Evolutionary conservation across 495 filamentous ascomycete genomes (phyloP), one percentile per base, ranked within the genome.

Genomic region (Thozetella sp.): DNA sequence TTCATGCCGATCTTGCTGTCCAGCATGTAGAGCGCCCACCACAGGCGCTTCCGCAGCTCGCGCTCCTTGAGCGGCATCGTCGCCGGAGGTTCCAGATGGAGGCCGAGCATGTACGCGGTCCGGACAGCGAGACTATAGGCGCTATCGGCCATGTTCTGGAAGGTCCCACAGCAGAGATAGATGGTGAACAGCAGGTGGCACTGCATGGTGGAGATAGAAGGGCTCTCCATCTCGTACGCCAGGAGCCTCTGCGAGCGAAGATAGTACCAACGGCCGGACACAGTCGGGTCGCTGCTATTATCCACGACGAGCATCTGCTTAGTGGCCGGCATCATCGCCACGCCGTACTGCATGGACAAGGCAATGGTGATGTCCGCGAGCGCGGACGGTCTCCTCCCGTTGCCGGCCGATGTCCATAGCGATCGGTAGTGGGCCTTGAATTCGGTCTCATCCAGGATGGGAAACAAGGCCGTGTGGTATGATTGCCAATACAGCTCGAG

Each of bases 81-180:
- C 2, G 65, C 57, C 1, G 75, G 68, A 2, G 82, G 80, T 15
- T 83, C 78, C 0, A 74, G 56, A 63, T 87, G 82, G 1, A 87
- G 71, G 9, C 83, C 83, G 1, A 84, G 68, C n/a, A 75, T 78
- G 40, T 80, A 70, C 6, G 82, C 83, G 1, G 73, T 79, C 10
- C 78, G 73, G 19, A 83, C 71, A 0, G 80, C 80, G 22, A 77
- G 62, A 13, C 65, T 76, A 1, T 72, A 50, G 1, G 72, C 62
- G 57, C 62, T 72, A 57, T 83, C 65, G 0, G 76, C 72, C 73
- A 79, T 83, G 58, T 82, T 86, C 24, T 78, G 79, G 53, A 81
- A 83, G 17, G 80, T 75, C 6, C 79, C 81, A 55, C 86, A 84
- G 25, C 83, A 80, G 26, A 87, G 76, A 51, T 87, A 88, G 53